Evolutionary conservation across 345 rosid genomes (phyloP).

Genomic region (Nasturtium officinale): DNA sequence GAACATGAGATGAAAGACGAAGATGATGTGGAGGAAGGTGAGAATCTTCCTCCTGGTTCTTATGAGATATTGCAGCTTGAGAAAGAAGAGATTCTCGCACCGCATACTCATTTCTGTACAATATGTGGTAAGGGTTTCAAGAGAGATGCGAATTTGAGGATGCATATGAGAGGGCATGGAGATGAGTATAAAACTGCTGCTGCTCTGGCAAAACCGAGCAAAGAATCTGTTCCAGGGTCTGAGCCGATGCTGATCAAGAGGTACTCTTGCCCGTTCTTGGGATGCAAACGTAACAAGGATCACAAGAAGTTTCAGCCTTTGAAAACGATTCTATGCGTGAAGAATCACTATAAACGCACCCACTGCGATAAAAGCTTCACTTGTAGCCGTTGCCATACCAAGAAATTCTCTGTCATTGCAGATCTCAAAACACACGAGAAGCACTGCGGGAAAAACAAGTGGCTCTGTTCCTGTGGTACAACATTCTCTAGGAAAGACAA

Average conservation of each 20-base stretch:
- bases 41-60: slow-evolving; percentile 89
- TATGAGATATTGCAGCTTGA: slow-evolving; percentile 90
- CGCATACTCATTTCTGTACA: slow-evolving; percentile 92
- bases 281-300: slow-evolving; percentile 97
- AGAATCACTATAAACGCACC: slow-evolving; percentile 94
- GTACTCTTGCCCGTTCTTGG: slow-evolving; percentile 90
- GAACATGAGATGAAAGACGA: slow-evolving; percentile 87
- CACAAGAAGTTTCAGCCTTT: slow-evolving; percentile 95
- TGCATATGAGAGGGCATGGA: slow-evolving; percentile 99
- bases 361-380: slow-evolving; percentile 94
- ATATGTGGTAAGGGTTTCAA: slow-evolving; percentile 99
- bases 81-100: slow-evolving; percentile 98
- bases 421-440: slow-evolving; percentile 99
- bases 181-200: slow-evolving; percentile 95
- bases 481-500: slow-evolving; percentile 98
- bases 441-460: slow-evolving; percentile 95
- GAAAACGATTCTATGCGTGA: slow-evolving; percentile 89
- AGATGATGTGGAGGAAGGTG: slow-evolving; percentile 92
- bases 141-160: slow-evolving; percentile 91
- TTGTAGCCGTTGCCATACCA: slow-evolving; percentile 90
- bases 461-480: slow-evolving; percentile 98
- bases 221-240: slow-evolving; percentile 56
- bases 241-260: slow-evolving; percentile 76
- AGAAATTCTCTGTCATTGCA: slow-evolving; percentile 92
- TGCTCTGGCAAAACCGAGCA: slow-evolving; percentile 89